Percentiles rank a stretch among this genome's conserved stretches.
Conservation (phyloP, 2,329 filamentous ascomycete species). For the Drechslerella dactyloides region DNA sequence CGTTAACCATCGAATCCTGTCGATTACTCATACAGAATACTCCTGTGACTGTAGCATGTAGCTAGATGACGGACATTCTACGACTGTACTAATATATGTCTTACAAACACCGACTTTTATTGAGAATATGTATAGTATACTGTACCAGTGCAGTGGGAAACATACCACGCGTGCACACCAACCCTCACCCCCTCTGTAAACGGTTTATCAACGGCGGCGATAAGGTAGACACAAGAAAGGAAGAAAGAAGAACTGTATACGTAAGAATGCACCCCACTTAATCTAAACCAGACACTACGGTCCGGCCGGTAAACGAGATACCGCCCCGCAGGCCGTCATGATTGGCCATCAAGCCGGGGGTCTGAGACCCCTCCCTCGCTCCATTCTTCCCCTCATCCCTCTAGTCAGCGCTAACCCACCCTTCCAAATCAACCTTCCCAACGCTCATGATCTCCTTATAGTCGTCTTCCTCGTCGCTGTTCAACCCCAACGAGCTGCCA, state of each 20-base stretch:
- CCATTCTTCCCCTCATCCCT: conserved; percentile 58
- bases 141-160: too few species aligned
- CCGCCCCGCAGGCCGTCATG: conserved; percentile 16
- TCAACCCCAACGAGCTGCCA: conserved; percentile 80
- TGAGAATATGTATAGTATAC: too few species aligned
- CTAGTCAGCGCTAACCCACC: conserved; percentile 53
- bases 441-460: conserved; percentile 96
- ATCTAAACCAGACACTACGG: conserved; percentile 8
- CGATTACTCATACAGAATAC: too few species aligned
- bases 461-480: conserved; percentile 90
- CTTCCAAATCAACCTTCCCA: conserved; percentile 80
- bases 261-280: conserved; percentile 6
- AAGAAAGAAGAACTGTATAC: not conserved
- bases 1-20: too few species aligned
- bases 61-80: too few species aligned
- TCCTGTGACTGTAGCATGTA: too few species aligned
- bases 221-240: not conserved
- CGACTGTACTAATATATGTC: too few species aligned
- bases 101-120: too few species aligned
- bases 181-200: too few species aligned
- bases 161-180: too few species aligned
- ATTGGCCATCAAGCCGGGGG: conserved; percentile 47
- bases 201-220: too few species aligned
- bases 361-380: conserved; percentile 53
- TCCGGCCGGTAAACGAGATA: not conserved